phyloP scores from a whole-genome alignment of 257 asterid genomes.

The Gentiana dahurica region DNA sequence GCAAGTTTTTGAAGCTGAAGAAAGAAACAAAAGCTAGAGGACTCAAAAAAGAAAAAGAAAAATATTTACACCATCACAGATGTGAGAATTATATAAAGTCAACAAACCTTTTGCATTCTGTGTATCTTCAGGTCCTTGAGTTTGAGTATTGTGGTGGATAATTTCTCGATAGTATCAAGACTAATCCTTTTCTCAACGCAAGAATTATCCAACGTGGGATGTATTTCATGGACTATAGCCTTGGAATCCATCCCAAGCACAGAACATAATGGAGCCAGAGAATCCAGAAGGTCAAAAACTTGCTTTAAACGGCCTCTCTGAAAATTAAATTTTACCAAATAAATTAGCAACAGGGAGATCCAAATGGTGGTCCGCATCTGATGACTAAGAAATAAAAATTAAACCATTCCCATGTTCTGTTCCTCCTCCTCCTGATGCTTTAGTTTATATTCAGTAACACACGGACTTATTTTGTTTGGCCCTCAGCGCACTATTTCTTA shows the following conservation, averaged over 20 bases:
- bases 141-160: conserved; percentile 31
- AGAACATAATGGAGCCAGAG: conserved; percentile 42
- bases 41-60: conserved; percentile 4
- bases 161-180: conserved; percentile 35
- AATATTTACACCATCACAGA: background rate
- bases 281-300: conserved; percentile 42
- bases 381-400: background rate
- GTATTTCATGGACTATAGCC: conserved; percentile 36
- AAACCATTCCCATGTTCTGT: background rate
- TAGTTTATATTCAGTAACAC: too few species aligned
- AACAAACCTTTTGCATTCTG: conserved; percentile 60
- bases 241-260: conserved; percentile 80
- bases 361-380: background rate
- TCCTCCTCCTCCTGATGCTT: background rate
- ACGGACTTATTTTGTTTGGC: too few species aligned
- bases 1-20: conserved; percentile 79
- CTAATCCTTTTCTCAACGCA: conserved; percentile 38
- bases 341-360: conserved; percentile 5
- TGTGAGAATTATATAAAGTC: conserved; percentile 6
- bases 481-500: too few species aligned
- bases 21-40: conserved; percentile 4
- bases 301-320: conserved; percentile 67
- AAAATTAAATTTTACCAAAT: conserved; percentile 4
- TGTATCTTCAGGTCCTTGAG: conserved; percentile 56
- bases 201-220: conserved; percentile 50